These are phyloP conservation scores for Arxiozyma heterogenica DNA, from an alignment of 1,139 yeast genomes.

Conservation along the genomic window DNA sequence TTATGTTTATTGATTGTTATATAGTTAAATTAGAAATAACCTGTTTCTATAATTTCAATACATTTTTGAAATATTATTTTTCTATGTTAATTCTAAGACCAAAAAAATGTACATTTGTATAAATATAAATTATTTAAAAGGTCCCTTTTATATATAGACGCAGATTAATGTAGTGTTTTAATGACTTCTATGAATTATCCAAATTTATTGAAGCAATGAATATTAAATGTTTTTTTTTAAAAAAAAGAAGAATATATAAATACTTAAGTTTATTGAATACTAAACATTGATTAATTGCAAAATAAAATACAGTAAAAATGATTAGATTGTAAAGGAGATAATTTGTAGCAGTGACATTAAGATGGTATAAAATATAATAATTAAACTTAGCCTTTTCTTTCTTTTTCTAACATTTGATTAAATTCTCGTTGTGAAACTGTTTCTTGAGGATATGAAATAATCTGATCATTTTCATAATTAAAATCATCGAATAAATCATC, in stretches of 20 bases:
- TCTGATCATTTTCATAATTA: background rate
- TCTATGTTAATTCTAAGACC: no score
- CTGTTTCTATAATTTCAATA: background rate
- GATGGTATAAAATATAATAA: background rate
- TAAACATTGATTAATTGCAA: background rate
- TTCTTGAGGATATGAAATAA: background rate
- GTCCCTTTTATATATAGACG: no score
- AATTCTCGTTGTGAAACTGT: constrained; percentile 13
- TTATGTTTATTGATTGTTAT: background rate
- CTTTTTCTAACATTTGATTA: constrained; percentile 17
- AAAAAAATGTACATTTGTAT: no score
- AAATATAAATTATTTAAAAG: no score
- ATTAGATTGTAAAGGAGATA: background rate
- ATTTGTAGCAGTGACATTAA: background rate
- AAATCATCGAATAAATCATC: background rate
- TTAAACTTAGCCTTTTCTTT: constrained; percentile 10
- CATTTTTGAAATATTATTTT: no score
- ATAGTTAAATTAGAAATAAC: background rate
- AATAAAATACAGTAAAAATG: no score
- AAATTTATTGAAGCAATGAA: no score
- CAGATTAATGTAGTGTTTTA: no score
- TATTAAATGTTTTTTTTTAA: background rate
- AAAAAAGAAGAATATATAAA: background rate
- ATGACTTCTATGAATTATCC: no score
- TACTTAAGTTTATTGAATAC: no score